A percentile compares a stretch with the other conserved stretches of the same genome.
phyloP scores from a whole-genome alignment of 179 eudicot species.

The Pouteria campechiana region DNA sequence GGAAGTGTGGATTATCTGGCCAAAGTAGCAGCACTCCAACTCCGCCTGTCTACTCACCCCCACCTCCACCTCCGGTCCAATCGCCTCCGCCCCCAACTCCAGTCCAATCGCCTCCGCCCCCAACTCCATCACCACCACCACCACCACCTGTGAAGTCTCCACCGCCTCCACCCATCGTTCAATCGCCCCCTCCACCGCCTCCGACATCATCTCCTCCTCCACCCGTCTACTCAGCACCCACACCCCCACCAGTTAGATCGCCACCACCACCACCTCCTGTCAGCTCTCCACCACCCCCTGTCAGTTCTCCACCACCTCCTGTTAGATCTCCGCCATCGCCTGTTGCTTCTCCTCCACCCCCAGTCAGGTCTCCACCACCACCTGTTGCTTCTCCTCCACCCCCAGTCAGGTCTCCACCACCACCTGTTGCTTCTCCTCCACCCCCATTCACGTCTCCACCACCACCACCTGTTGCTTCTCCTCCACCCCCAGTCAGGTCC shows the following conservation, averaged over 20 bases:
- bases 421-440: not conserved
- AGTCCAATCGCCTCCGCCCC: not conserved
- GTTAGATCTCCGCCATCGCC: not conserved
- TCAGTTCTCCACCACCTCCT: slow-evolving; percentile 11
- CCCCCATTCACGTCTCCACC: not conserved
- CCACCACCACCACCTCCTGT: slow-evolving; percentile 21
- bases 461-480: not conserved
- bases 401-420: not conserved
- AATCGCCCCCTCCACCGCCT: slow-evolving; percentile 19
- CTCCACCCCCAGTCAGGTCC: slow-evolving; percentile 4
- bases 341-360: slow-evolving; percentile 3
- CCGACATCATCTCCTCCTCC: not conserved
- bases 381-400: not conserved
- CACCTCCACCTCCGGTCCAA: not conserved
- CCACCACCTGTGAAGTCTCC: slow-evolving; percentile 13
- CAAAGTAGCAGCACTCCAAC: not conserved
- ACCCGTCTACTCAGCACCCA: not conserved
- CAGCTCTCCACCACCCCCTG: slow-evolving; percentile 4
- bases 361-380: slow-evolving; percentile 1
- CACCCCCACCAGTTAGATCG: slow-evolving; percentile 2
- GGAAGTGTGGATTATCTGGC: slow-evolving; percentile 7
- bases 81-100: slow-evolving; percentile 3
- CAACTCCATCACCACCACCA: slow-evolving; percentile 9
- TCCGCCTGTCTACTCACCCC: not conserved
- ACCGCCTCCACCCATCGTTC: slow-evolving; percentile 4